phyloP scores from a whole-genome alignment of 2,329 filamentous ascomycete genomes.

The Bipolaris victoriae region DNA sequence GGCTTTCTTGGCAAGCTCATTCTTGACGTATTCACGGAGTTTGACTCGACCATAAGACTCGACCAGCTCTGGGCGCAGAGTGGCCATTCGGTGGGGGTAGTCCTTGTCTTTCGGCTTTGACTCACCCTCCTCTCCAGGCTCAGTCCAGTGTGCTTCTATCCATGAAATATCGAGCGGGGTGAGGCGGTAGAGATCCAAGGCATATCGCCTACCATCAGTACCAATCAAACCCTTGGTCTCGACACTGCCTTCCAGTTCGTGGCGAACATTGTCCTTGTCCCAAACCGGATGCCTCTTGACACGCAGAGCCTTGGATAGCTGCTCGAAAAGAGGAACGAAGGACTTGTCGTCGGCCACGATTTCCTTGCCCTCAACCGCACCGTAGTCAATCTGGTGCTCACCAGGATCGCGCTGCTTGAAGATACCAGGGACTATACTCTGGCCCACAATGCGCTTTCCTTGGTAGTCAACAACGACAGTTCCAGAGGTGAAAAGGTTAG shows the following conservation, averaged over 20 bases:
- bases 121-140: slow-evolving; percentile 52
- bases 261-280: slow-evolving; percentile 92
- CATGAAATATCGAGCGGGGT: slow-evolving; percentile 90
- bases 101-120: slow-evolving; percentile 57
- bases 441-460: slow-evolving; percentile 94
- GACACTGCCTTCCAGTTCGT: slow-evolving; percentile 92
- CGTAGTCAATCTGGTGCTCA: slow-evolving; percentile 98
- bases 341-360: slow-evolving; percentile 88
- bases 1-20: slow-evolving; percentile 64
- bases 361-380: slow-evolving; percentile 96
- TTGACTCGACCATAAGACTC: slow-evolving; percentile 84
- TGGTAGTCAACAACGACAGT: slow-evolving; percentile 97
- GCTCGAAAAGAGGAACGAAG: slow-evolving; percentile 83
- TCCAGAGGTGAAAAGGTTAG: slow-evolving; percentile 90
- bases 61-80: slow-evolving; percentile 86
- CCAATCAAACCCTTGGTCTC: slow-evolving; percentile 98
- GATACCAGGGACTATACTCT: slow-evolving; percentile 97
- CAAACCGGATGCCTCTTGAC: slow-evolving; percentile 96
- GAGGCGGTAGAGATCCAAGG: slow-evolving; percentile 94
- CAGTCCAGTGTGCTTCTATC: slow-evolving; percentile 75
- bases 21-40: slow-evolving; percentile 86
- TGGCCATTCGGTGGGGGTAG: slow-evolving; percentile 97
- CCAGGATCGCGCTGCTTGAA: slow-evolving; percentile 98
- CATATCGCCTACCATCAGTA: slow-evolving; percentile 95
- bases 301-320: slow-evolving; percentile 86